Conservation (phyloP, 495 filamentous ascomycete species). For the Aspergillus ostianus region DNA sequence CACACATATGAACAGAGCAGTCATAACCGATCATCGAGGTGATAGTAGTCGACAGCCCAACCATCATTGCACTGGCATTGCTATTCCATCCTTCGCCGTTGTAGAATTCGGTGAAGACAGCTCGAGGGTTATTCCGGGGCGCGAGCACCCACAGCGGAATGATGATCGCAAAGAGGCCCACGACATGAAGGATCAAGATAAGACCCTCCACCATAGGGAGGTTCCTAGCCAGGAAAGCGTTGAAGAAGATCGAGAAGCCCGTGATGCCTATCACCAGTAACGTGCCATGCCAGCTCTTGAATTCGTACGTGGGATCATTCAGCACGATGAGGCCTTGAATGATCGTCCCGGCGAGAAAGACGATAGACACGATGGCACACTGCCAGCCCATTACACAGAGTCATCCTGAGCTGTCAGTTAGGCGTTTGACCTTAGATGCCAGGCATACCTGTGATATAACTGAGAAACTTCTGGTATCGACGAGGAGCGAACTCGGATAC, state of each 20-base stretch:
- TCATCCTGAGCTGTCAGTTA: slow-evolving; percentile 45
- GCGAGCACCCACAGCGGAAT: slow-evolving; percentile 57
- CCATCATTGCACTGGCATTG: slow-evolving; percentile 50
- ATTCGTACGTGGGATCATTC: slow-evolving; percentile 43
- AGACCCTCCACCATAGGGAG: slow-evolving; percentile 58
- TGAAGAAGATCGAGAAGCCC: slow-evolving; percentile 51
- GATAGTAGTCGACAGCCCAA: slow-evolving; percentile 54
- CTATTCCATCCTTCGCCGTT: slow-evolving; percentile 57
- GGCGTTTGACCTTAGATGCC: not conserved
- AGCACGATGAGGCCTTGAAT: slow-evolving; percentile 60
- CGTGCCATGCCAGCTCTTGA: slow-evolving; percentile 59
- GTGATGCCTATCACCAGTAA: slow-evolving; percentile 55
- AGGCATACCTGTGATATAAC: slow-evolving; percentile 54
- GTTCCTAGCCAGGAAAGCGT: slow-evolving; percentile 50
- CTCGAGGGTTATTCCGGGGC: slow-evolving; percentile 41
- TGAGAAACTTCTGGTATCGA: slow-evolving; percentile 54
- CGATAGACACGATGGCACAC: slow-evolving; percentile 50
- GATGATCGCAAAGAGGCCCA: slow-evolving; percentile 61
- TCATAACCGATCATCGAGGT: slow-evolving; percentile 55
- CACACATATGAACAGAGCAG: slow-evolving; percentile 57
- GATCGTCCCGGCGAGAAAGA: slow-evolving; percentile 55
- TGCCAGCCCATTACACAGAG: slow-evolving; percentile 61
- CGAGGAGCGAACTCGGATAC: slow-evolving; percentile 57
- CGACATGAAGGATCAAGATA: slow-evolving; percentile 59
- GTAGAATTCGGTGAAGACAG: slow-evolving; percentile 52